phyloP scores from a whole-genome alignment of 1,139 yeast species.

The Insectozyma bohioensis region DNA sequence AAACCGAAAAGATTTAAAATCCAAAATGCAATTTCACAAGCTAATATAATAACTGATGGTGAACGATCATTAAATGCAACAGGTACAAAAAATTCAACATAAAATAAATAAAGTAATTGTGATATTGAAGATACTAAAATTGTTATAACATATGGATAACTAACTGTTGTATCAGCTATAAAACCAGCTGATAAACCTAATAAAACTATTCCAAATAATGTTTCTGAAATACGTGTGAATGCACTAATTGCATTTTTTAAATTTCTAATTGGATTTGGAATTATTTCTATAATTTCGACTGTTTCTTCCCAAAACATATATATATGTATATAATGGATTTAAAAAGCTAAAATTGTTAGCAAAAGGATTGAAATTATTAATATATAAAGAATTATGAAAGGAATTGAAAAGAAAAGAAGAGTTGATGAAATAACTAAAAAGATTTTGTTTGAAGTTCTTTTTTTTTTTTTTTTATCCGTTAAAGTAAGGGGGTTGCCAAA shows the following conservation, averaged over 20 bases:
- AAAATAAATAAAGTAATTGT: slow-evolving; percentile 25
- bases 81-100: slow-evolving; percentile 17
- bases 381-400: background rate
- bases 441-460: too few species aligned
- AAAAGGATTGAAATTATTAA: background rate
- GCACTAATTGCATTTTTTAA: slow-evolving; percentile 5
- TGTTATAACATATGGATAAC: slow-evolving; percentile 18
- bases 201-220: slow-evolving; percentile 22
- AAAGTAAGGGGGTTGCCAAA: too few species aligned
- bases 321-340: too few species aligned
- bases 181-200: slow-evolving; percentile 29
- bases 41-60: slow-evolving; percentile 17
- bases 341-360: too few species aligned
- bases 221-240: slow-evolving; percentile 19
- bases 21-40: slow-evolving; percentile 24
- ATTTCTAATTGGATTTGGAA: background rate
- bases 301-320: background rate
- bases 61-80: slow-evolving; percentile 12
- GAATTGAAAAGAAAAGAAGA: too few species aligned
- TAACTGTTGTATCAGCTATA: slow-evolving; percentile 12
- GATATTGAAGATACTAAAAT: slow-evolving; percentile 23
- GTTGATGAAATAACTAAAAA: too few species aligned
- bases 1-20: slow-evolving; percentile 25
- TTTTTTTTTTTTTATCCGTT: background rate
- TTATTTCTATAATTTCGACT: too few species aligned